Conservation (phyloP, 768 basidiomycete species). For the Amanita subjunquillea region DNA sequence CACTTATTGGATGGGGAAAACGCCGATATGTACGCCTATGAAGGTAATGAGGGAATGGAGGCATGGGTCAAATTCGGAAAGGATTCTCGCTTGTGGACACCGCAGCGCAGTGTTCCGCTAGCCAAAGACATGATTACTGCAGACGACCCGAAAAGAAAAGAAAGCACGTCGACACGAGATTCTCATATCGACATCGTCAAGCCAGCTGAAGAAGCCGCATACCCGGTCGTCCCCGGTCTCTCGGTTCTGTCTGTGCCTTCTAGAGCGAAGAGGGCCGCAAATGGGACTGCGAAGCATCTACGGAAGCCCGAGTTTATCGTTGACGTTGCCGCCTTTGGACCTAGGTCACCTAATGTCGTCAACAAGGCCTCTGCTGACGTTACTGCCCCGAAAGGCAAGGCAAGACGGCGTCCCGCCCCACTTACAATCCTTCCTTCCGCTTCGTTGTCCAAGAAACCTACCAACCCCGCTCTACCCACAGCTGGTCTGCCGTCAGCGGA, state of each 20-base stretch:
- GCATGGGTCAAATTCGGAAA: conserved; percentile 32
- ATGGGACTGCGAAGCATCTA: conserved; percentile 17
- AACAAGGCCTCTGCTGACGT: conserved; percentile 3
- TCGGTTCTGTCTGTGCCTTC: conserved; percentile 27
- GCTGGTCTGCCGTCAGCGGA: conserved; percentile 7
- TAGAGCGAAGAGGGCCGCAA: conserved; percentile 18
- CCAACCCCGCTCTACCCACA: conserved; percentile 6
- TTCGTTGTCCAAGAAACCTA: conserved; percentile 8
- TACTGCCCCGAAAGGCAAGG: conserved; percentile 11
- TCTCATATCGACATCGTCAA: conserved; percentile 2
- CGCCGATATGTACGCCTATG: conserved; percentile 14
- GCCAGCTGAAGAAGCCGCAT: conserved; percentile 15
- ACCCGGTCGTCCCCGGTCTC: conserved; percentile 24
- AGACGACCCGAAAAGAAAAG: not conserved
- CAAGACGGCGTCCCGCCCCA: conserved; percentile 26
- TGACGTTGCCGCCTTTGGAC: conserved; percentile 24
- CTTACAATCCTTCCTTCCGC: conserved; percentile 14
- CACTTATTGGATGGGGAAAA: conserved; percentile 40
- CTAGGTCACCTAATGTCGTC: conserved; percentile 12
- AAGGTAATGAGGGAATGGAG: conserved; percentile 12
- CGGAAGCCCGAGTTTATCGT: conserved; percentile 23
- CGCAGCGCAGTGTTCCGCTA: not conserved
- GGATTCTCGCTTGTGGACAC: conserved; percentile 11
- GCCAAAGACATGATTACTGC: not conserved
- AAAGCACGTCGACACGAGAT: conserved; percentile 1